phyloP scores from a whole-genome alignment of 2,329 filamentous ascomycete species.

The Coniochaeta sp. region DNA sequence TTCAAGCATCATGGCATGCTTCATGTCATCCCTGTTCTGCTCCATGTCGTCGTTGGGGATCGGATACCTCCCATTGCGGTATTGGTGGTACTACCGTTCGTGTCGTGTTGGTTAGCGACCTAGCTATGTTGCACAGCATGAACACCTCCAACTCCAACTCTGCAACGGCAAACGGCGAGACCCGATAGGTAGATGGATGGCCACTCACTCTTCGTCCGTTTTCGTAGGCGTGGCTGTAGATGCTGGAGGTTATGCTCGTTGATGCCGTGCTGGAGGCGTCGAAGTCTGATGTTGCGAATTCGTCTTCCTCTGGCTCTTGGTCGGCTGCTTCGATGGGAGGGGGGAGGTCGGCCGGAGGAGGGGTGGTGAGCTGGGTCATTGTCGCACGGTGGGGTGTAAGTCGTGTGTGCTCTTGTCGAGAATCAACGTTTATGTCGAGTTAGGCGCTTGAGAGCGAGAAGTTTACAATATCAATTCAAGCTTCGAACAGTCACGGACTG shows the following conservation, averaged over 20 bases:
- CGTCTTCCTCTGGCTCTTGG: neutral
- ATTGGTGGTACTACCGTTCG: neutral
- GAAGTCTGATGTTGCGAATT: neutral
- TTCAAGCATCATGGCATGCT: constrained; percentile 38
- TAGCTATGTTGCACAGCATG: neutral
- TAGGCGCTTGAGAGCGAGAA: no score
- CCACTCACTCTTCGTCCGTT: neutral
- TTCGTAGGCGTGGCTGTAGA: neutral
- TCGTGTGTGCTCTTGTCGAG: neutral
- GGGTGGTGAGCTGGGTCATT: neutral
- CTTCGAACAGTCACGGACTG: no score
- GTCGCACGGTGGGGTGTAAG: neutral
- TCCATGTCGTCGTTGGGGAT: constrained; percentile 39
- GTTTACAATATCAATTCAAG: no score
- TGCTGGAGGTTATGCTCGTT: constrained; percentile 1
- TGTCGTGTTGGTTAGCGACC: no score
- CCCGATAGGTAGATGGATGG: no score
- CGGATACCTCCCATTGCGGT: constrained; percentile 26
- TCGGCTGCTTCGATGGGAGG: neutral
- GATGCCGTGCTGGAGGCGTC: neutral
- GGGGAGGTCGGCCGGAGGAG: neutral
- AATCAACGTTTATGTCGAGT: no score
- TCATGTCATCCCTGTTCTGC: constrained; percentile 33
- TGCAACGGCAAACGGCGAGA: no score
- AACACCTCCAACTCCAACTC: no score